Conservation (phyloP, 1,284 basidiomycete genomes). For the Ganoderma resinaceum region DNA sequence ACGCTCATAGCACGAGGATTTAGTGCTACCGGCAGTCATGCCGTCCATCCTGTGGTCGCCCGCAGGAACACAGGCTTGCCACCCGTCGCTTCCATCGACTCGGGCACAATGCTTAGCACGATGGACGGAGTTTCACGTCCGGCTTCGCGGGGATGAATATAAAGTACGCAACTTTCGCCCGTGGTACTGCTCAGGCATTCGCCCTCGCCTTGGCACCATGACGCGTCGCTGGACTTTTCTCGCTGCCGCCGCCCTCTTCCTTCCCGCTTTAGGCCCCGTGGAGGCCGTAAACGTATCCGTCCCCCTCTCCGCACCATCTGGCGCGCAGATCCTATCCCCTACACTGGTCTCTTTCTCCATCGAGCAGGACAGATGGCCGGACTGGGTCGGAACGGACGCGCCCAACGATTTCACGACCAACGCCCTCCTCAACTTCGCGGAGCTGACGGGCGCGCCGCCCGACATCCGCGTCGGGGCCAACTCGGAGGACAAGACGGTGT, state of each 20-base stretch:
- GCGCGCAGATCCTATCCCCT: constrained; percentile 32
- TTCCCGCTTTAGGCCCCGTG: not conserved
- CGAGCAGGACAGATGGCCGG: constrained; percentile 71
- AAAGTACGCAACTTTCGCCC: not conserved
- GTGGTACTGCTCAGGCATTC: not conserved
- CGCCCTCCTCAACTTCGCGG: constrained; percentile 59
- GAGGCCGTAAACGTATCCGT: constrained; percentile 34
- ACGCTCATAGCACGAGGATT: not conserved
- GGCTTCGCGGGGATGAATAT: constrained; percentile 3
- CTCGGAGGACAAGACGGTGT: constrained; percentile 63
- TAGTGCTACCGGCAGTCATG: not conserved
- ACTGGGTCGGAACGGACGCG: constrained; percentile 61
- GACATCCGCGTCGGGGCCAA: constrained; percentile 69
- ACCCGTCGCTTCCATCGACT: not conserved
- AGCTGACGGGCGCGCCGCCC: constrained; percentile 61
- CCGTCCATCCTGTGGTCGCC: not conserved
- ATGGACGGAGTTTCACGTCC: not conserved
- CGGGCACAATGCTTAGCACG: not conserved
- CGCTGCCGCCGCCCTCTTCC: not conserved
- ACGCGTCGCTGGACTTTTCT: not conserved
- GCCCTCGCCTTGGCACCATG: constrained; percentile 1
- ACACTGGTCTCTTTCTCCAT: constrained; percentile 69
- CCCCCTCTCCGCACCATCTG: constrained; percentile 33
- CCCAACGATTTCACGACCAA: constrained; percentile 65
- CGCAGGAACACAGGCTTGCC: not conserved